phyloP scores from a whole-genome alignment of 2,329 filamentous ascomycete species.

The Fusarium humuli region DNA sequence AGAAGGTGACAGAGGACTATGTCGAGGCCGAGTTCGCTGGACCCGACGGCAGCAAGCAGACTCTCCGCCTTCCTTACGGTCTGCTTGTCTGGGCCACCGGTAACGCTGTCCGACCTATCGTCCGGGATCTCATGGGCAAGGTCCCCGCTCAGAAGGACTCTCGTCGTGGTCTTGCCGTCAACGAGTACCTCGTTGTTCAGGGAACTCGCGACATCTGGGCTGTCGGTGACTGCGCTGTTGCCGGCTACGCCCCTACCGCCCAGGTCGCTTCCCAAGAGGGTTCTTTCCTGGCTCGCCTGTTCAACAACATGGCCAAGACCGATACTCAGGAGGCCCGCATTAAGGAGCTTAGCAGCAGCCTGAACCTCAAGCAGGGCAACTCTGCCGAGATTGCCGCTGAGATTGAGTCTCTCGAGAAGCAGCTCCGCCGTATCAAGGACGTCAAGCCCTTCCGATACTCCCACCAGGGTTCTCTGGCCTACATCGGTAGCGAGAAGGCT shows the following conservation, averaged over 20 bases:
- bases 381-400: conserved; percentile 76
- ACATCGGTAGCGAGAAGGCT: conserved; percentile 98
- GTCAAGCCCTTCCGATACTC: conserved; percentile 99
- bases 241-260: conserved; percentile 96
- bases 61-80: conserved; percentile 88
- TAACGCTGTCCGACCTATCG: conserved; percentile 89
- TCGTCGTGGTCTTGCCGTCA: conserved; percentile 92
- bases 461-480: conserved; percentile 95
- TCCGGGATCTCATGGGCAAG: conserved; percentile 90
- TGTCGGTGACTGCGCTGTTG: conserved; percentile 95
- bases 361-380: conserved; percentile 72
- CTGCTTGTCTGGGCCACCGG: conserved; percentile 98
- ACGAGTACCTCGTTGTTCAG: conserved; percentile 98
- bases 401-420: conserved; percentile 88
- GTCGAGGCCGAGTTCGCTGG: conserved; percentile 89
- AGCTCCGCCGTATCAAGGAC: conserved; percentile 89
- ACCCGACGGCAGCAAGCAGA: conserved; percentile 85
- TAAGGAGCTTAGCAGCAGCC: conserved; percentile 70
- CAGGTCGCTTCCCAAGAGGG: conserved; percentile 98
- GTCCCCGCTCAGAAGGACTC: conserved; percentile 97
- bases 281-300: conserved; percentile 91
- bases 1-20: conserved; percentile 91
- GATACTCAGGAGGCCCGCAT: conserved; percentile 84
- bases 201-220: conserved; percentile 98
- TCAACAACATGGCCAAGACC: conserved; percentile 99